Base-by-base conservation (phyloP, 2,329 filamentous ascomycete species). In the Bipolaris victoriae region DNA sequence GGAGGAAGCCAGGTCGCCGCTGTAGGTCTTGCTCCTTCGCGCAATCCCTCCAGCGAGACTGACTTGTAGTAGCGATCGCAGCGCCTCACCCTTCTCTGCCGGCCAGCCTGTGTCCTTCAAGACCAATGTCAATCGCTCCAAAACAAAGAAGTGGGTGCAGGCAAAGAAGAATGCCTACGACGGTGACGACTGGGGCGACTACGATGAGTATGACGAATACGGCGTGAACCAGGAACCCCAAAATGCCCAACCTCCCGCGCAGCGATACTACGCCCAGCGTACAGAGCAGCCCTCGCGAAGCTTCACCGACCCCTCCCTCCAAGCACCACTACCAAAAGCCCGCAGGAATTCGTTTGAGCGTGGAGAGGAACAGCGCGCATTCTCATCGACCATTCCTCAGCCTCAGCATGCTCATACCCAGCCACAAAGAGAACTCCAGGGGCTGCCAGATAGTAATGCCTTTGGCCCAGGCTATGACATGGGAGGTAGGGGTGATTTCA, bases 131-230 rank as follows among this genome's bases (percentile, higher is more conserved):
- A 94, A 91, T 78, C 88, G 94, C 60, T 85, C 88, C 54, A 96
- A 96, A 80, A 97, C 93, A 53, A 90, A 89, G 78, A 96, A 96
- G 84, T 98, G 94, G 94, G 89, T 94, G 36, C 90, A 96, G 70
- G 94, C 94, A 35, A 94, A 93, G 76, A 83, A 87, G 57, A 88
- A 90, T 67, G 90, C 87, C 72, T 98, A 98, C 72, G 93, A 94
- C 69, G 94, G 93, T 62, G 92, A 96, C 69, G 94, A 97, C 71
- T 97, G 94, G 93, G 94, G 92, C 35, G 89, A 86, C 41, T 81
- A 80, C 61, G 81, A 83, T 62, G 83, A 84, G 47, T 83, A 87
- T 52, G 81, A 84, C 52, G 81, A 84, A 56, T 82, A 83, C 62
- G 83, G 85, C 39, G 82, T 84, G 47, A 75, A 78, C 45, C 76